phyloP scores from a whole-genome alignment of 345 rosid genomes.

The Turnera subulata region DNA sequence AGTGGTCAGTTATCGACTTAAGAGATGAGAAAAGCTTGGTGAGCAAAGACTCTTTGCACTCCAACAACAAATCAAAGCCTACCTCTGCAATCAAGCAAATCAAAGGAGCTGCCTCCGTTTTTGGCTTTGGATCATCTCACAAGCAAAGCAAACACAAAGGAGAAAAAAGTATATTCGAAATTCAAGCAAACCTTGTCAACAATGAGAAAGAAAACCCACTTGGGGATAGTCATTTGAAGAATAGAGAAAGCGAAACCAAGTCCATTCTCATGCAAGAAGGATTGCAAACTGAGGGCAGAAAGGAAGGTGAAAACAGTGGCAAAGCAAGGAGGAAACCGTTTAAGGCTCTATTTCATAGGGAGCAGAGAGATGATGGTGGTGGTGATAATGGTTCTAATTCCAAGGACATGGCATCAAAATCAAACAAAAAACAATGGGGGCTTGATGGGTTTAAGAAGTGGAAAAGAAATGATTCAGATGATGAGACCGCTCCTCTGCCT shows the following conservation, averaged over 20 bases:
- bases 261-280: constrained; percentile 56
- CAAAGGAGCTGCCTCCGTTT: constrained; percentile 60
- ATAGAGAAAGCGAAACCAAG: constrained; percentile 37
- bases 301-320: constrained; percentile 25
- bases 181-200: constrained; percentile 14
- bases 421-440: constrained; percentile 57
- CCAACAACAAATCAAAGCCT: constrained; percentile 38
- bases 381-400: constrained; percentile 16
- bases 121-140: constrained; percentile 41
- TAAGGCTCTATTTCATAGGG: constrained; percentile 38
- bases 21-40: constrained; percentile 44
- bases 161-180: constrained; percentile 49
- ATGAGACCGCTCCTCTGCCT: constrained; percentile 59
- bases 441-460: constrained; percentile 60
- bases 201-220: constrained; percentile 38
- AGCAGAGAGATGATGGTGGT: constrained; percentile 24
- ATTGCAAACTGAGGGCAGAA: constrained; percentile 21
- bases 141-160: constrained; percentile 35
- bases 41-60: constrained; percentile 27
- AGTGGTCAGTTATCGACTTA: constrained; percentile 69
- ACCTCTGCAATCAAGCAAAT: constrained; percentile 47
- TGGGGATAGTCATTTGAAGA: constrained; percentile 30
- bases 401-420: constrained; percentile 39
- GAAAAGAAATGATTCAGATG: constrained; percentile 60
- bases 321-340: constrained; percentile 54